Evolutionary conservation across 345 rosid genomes (phyloP), one percentile per base, ranked within the genome.

Genomic region (Euphorbia pulcherrima): DNA sequence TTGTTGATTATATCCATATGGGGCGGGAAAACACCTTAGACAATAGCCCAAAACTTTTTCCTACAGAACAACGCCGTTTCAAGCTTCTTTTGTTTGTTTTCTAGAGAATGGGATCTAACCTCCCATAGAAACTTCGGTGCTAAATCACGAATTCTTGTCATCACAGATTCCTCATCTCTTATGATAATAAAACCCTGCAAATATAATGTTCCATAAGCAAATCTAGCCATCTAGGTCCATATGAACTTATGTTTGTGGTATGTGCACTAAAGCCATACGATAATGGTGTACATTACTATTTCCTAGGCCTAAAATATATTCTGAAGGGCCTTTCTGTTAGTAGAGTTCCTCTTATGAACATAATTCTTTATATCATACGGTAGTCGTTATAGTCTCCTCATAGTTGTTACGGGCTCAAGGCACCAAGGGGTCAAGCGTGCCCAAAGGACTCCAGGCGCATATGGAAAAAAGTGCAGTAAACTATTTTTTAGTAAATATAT

Each of bases 111-210:
- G 30, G 84, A 77, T 69, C 84, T 71, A 17, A 87, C 83, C n/a
- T 92, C 92, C 99, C 99, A 92, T 35, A 92, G 69, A 73, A 81
- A 87, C 60, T 87, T 94, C 7, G 96, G 85, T 50, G 88, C 90
- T 21, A 92, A 60, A 44, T 84, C 86, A 70, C 16, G 83, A 72
- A 89, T 77, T 83, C 85, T 87, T 63, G 78, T 79, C 52, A 76
- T 72, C 11, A 84, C 59, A 0, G 80, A 71, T 68, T 92, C 86
- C 65, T 88, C 88, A 55, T 92, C 97, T 75, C 97, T 86, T 71
- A 92, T 88, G 65, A 94, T 80, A 61, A 85, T 65, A 28, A 80
- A 88, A 39, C 97, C 99, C 99, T 91, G 89, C 85, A 73, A 23
- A 29, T 53, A 11, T 50, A 48, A 37, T 16, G 29, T 28, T 27